A percentile compares a stretch with the other conserved stretches of the same genome.
Evolutionary conservation across 495 filamentous ascomycete genomes (phyloP).

Genomic region (Talaromyces trachyspermus): DNA sequence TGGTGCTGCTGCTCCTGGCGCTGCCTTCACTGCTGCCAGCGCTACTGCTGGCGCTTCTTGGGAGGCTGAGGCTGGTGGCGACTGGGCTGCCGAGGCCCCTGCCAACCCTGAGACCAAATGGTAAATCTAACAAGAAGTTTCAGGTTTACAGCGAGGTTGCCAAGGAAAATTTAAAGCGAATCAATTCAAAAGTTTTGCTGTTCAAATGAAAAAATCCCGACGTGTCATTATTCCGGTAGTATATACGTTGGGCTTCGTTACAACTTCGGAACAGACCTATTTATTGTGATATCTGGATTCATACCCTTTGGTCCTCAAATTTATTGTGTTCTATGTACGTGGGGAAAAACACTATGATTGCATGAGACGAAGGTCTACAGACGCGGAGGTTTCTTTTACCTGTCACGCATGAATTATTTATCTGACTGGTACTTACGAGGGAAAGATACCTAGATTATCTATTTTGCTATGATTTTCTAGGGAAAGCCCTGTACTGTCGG

Average conservation of each 20-base stretch:
- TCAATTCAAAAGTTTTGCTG: conserved; percentile 2
- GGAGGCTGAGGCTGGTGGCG: conserved; percentile 64
- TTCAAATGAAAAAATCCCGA: too few relatives aligned
- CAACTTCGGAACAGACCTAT: too few relatives aligned
- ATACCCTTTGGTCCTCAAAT: conserved; percentile 2
- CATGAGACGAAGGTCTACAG: conserved; percentile 5
- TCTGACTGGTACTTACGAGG: conserved; percentile 84
- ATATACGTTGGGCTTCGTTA: too few relatives aligned
- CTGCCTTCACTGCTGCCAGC: conserved; percentile 54
- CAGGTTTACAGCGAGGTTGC: conserved; percentile 7
- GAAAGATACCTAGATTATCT: conserved; percentile 78
- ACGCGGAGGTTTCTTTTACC: conserved; percentile 6
- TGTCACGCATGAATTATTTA: conserved; percentile 15
- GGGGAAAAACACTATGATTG: conserved; percentile 1
- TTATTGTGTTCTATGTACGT: not conserved
- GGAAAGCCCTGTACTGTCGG: conserved; percentile 91
- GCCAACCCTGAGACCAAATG: conserved; percentile 49
- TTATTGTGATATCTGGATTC: too few relatives aligned
- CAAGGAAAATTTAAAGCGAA: not conserved
- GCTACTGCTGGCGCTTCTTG: conserved; percentile 62
- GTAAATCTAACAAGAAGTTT: conserved; percentile 43
- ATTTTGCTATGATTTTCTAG: conserved; percentile 40
- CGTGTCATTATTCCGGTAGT: too few relatives aligned
- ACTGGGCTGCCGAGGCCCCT: conserved; percentile 62
- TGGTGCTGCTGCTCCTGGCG: conserved; percentile 49